Evolutionary conservation across 805 yeast species (phyloP).

Genomic region (Priceomyces fermenticarens): DNA sequence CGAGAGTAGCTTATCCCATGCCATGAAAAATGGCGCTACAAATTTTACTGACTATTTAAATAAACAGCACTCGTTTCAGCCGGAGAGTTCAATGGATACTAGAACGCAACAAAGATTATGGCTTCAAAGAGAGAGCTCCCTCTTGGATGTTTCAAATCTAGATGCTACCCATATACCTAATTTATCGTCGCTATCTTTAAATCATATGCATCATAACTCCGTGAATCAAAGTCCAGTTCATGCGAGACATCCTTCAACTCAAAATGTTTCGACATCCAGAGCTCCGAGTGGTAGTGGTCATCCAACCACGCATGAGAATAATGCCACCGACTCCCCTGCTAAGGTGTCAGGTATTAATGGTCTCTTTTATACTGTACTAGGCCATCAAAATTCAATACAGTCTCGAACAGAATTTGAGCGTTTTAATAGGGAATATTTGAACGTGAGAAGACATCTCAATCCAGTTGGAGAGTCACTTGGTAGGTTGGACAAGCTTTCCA

Average conservation of each 20-base stretch:
- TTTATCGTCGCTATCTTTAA: constrained; percentile 37
- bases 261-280: constrained; percentile 4
- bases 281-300: constrained; percentile 7
- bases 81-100: constrained; percentile 39
- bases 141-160: constrained; percentile 50
- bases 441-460: constrained; percentile 64
- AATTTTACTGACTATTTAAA: constrained; percentile 30
- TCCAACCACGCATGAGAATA: not conserved
- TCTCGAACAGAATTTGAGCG: constrained; percentile 76
- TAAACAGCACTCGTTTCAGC: constrained; percentile 9
- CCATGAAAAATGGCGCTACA: constrained; percentile 19
- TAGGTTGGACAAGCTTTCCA: constrained; percentile 36
- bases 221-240: constrained; percentile 23
- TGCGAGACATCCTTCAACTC: constrained; percentile 10
- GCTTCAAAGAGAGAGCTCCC: constrained; percentile 75
- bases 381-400: constrained; percentile 49
- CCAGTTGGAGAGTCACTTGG: constrained; percentile 66
- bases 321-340: not conserved
- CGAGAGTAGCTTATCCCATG: not conserved
- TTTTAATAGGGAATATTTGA: constrained; percentile 68
- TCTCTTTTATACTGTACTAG: constrained; percentile 24
- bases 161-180: constrained; percentile 30
- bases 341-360: constrained; percentile 22
- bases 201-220: constrained; percentile 34
- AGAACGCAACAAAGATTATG: constrained; percentile 83